Conservation (phyloP, 2,329 filamentous ascomycete genomes). For the Colletotrichum caudatum region DNA sequence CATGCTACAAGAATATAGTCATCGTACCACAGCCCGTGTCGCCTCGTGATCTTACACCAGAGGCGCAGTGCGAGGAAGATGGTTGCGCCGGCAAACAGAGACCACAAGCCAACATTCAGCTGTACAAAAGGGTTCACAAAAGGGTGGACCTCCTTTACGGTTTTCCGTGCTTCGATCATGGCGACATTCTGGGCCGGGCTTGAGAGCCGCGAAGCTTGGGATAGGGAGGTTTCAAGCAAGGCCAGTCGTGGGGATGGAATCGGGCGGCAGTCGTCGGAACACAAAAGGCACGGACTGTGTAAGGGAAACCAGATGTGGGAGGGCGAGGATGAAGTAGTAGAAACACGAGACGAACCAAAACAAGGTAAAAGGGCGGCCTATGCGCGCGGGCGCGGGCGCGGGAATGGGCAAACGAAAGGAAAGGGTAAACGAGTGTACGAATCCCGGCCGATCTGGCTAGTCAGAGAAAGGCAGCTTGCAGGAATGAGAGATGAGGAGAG, state of each 20-base stretch:
- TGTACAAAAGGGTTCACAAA: constrained; percentile 49
- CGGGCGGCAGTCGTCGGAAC: constrained; percentile 3
- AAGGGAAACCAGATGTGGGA: too few relatives aligned
- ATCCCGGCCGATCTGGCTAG: constrained; percentile 8
- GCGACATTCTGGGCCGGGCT: constrained; percentile 36
- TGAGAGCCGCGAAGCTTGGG: constrained; percentile 14
- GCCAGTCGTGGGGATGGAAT: not conserved
- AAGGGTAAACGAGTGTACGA: constrained; percentile 32
- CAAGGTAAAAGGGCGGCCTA: constrained; percentile 28
- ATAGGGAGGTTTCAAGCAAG: not conserved
- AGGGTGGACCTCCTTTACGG: constrained; percentile 45
- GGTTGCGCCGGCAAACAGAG: constrained; percentile 49
- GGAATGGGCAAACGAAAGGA: constrained; percentile 21
- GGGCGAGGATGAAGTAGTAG: constrained; percentile 10
- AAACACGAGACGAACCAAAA: constrained; percentile 39
- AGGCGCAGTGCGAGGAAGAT: constrained; percentile 49
- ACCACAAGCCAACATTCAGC: constrained; percentile 52
- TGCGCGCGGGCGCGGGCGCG: constrained; percentile 30
- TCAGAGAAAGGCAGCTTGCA: constrained; percentile 25
- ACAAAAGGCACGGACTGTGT: not conserved
- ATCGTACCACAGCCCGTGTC: constrained; percentile 55
- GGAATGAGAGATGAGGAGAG: constrained; percentile 32
- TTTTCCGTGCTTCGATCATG: constrained; percentile 42
- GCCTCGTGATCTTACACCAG: constrained; percentile 52
- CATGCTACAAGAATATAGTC: constrained; percentile 53